phyloP scores from a whole-genome alignment of 164 flowering plant genomes.

The Vitis labrusca region DNA sequence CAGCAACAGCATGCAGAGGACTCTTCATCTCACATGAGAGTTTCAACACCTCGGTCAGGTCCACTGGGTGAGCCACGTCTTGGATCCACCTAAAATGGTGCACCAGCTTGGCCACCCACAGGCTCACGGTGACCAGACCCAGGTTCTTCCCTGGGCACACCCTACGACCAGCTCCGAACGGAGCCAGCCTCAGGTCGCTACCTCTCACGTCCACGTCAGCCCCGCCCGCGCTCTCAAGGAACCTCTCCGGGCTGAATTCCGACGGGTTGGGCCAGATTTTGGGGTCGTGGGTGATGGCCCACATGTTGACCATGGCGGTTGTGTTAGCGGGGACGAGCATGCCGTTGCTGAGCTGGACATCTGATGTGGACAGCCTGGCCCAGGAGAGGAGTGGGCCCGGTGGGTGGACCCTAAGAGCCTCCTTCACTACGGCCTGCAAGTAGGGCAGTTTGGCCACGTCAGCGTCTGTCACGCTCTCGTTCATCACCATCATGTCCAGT shows the following conservation, averaged over 20 bases:
- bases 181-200: constrained; percentile 52
- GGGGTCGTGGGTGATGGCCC: constrained; percentile 59
- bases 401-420: constrained; percentile 57
- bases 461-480: constrained; percentile 23
- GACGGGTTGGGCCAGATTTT: constrained; percentile 40
- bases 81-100: constrained; percentile 38
- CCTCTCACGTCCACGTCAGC: constrained; percentile 45
- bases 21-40: constrained; percentile 54
- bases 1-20: constrained; percentile 37
- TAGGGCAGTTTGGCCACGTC: constrained; percentile 37
- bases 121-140: constrained; percentile 46
- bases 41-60: constrained; percentile 45
- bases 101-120: constrained; percentile 59
- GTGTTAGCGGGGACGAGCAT: constrained; percentile 48
- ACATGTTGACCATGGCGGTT: constrained; percentile 69
- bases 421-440: constrained; percentile 53
- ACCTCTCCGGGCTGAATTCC: constrained; percentile 51
- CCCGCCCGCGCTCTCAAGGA: constrained; percentile 24
- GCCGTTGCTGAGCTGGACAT: constrained; percentile 50
- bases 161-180: constrained; percentile 64
- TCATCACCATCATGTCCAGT: constrained; percentile 13
- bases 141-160: constrained; percentile 61
- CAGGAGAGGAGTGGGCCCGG: constrained; percentile 74
- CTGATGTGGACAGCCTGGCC: constrained; percentile 58
- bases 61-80: constrained; percentile 27